Conservation (phyloP, 1,139 yeast genomes). For the Arxiozyma bovina region DNA sequence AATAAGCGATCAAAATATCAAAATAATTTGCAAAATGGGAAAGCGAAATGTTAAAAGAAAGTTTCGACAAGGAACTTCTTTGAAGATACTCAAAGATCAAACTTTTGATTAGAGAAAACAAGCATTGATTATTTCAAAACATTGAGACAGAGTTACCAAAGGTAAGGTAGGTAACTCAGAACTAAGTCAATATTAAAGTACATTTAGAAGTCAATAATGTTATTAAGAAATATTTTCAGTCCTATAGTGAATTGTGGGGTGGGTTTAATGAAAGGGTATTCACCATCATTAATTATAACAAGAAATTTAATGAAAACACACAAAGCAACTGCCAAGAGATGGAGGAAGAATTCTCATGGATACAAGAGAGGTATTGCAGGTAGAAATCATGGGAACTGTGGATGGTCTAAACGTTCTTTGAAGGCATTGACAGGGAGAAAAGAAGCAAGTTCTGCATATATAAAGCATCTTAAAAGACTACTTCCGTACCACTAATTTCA, state of each 20-base stretch:
- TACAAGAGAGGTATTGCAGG: constrained; percentile 70
- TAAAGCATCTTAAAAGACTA: constrained; percentile 42
- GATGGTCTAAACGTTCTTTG: constrained; percentile 64
- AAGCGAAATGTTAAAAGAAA: too few species aligned
- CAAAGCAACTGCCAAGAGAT: constrained; percentile 63
- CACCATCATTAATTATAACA: constrained; percentile 15
- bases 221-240: constrained; percentile 4
- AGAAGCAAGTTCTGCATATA: constrained; percentile 41
- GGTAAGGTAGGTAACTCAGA: too few species aligned
- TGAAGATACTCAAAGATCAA: neutral
- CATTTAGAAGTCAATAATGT: neutral
- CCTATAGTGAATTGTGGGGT: constrained; percentile 7
- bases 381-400: constrained; percentile 87
- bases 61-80: neutral
- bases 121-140: too few species aligned
- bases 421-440: constrained; percentile 57
- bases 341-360: constrained; percentile 61
- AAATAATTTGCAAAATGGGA: too few species aligned
- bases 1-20: too few species aligned
- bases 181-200: too few species aligned
- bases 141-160: too few species aligned
- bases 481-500: constrained; percentile 32
- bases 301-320: constrained; percentile 36
- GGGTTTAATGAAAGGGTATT: constrained; percentile 9
- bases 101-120: too few species aligned